Evolutionary conservation across 2,329 filamentous ascomycete species (phyloP).

Genomic region (Colletotrichum sp.): DNA sequence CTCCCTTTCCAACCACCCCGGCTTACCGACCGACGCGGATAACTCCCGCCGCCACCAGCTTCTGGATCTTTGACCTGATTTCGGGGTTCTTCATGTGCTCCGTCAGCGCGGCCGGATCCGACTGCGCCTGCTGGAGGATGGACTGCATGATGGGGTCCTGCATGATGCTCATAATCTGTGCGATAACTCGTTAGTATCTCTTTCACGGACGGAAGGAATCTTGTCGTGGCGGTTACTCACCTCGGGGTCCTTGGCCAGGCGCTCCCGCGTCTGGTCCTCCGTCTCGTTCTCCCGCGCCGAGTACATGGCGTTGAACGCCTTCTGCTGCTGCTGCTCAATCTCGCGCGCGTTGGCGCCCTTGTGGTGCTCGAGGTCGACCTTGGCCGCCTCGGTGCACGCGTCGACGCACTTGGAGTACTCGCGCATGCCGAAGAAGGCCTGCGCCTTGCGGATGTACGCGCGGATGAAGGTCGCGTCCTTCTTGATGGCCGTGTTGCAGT

Average conservation of each 20-base stretch:
- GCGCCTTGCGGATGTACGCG: slow-evolving; percentile 94
- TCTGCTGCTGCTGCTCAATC: slow-evolving; percentile 93
- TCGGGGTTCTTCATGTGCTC: slow-evolving; percentile 96
- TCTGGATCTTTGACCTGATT: slow-evolving; percentile 89
- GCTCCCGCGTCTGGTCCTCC: slow-evolving; percentile 92
- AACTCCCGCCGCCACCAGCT: slow-evolving; percentile 90
- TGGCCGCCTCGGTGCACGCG: slow-evolving; percentile 79
- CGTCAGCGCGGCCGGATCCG: slow-evolving; percentile 87
- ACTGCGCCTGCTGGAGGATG: slow-evolving; percentile 95
- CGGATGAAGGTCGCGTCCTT: slow-evolving; percentile 91
- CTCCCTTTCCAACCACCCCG: background rate
- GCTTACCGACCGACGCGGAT: slow-evolving; percentile 72
- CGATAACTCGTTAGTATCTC: background rate
- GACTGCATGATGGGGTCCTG: slow-evolving; percentile 98
- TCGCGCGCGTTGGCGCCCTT: slow-evolving; percentile 82
- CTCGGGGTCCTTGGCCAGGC: slow-evolving; percentile 89
- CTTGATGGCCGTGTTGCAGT: slow-evolving; percentile 91
- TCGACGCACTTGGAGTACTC: slow-evolving; percentile 97
- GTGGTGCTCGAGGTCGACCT: slow-evolving; percentile 73
- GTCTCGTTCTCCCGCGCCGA: slow-evolving; percentile 90
- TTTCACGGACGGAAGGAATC: background rate
- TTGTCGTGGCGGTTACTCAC: slow-evolving; percentile 59
- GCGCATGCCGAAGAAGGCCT: slow-evolving; percentile 96
- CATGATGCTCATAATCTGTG: slow-evolving; percentile 83
- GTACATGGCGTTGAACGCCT: slow-evolving; percentile 91